phyloP scores from a whole-genome alignment of 495 filamentous ascomycete species.

The Penicillium atrosanguineum region DNA sequence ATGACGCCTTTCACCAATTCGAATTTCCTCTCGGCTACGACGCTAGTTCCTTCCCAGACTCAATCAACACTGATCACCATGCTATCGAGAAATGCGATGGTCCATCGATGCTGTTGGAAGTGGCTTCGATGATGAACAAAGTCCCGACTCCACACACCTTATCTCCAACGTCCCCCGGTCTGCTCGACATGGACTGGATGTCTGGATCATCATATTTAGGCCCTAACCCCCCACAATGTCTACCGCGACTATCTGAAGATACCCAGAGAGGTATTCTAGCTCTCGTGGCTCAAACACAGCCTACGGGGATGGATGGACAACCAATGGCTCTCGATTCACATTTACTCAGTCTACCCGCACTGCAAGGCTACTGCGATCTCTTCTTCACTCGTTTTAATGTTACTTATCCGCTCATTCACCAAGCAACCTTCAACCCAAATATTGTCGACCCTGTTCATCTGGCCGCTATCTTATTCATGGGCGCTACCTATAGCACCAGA shows the following conservation, averaged over 20 bases:
- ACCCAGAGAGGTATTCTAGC: slow-evolving; percentile 40
- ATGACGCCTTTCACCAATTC: slow-evolving; percentile 35
- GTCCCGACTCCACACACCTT: neutral
- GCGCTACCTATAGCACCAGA: slow-evolving; percentile 53
- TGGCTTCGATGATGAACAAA: slow-evolving; percentile 18
- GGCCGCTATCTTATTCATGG: slow-evolving; percentile 49
- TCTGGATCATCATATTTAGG: slow-evolving; percentile 19
- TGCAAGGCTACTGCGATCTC: slow-evolving; percentile 53
- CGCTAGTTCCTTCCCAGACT: slow-evolving; percentile 19
- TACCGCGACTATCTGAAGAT: slow-evolving; percentile 28
- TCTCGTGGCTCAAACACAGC: slow-evolving; percentile 41
- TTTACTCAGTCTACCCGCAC: slow-evolving; percentile 40
- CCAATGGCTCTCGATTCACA: slow-evolving; percentile 42
- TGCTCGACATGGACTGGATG: slow-evolving; percentile 36
- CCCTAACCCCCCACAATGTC: slow-evolving; percentile 1
- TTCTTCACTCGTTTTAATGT: slow-evolving; percentile 56
- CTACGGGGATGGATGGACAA: slow-evolving; percentile 38
- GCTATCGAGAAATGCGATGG: slow-evolving; percentile 14
- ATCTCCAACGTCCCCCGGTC: slow-evolving; percentile 4
- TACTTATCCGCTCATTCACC: slow-evolving; percentile 53
- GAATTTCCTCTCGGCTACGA: slow-evolving; percentile 29
- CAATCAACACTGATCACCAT: slow-evolving; percentile 6
- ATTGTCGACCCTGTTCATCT: slow-evolving; percentile 46
- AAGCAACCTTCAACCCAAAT: slow-evolving; percentile 49
- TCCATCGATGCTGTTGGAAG: slow-evolving; percentile 19